Evolutionary conservation across 1,284 basidiomycete species (phyloP).

Genomic region (Irpex rosettiformis): DNA sequence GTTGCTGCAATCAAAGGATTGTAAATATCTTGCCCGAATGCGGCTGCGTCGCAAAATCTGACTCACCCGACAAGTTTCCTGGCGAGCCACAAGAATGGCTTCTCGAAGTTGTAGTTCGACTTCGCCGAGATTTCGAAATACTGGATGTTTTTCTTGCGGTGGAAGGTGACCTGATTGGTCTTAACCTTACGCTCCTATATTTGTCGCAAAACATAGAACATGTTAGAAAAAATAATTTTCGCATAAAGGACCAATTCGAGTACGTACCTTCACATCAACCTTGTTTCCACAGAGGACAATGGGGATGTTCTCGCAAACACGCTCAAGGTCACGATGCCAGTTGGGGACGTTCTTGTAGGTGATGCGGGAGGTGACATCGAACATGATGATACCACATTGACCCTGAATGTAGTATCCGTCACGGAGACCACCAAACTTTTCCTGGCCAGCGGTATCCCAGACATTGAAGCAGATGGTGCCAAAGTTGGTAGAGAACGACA

Average conservation of each 20-base stretch:
- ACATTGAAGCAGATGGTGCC: conserved; percentile 99
- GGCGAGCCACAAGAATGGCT: conserved; percentile 99
- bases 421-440: conserved; percentile 98
- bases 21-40: neutral
- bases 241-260: neutral
- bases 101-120: conserved; percentile 99
- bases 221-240: neutral
- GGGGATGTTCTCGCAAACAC: conserved; percentile 99
- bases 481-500: conserved; percentile 96
- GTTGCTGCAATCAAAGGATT: conserved; percentile 54
- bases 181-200: conserved; percentile 98
- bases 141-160: conserved; percentile 99
- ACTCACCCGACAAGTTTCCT: conserved; percentile 95
- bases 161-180: conserved; percentile 98
- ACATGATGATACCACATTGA: conserved; percentile 99
- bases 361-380: conserved; percentile 99
- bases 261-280: conserved; percentile 94
- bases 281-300: conserved; percentile 99
- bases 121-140: conserved; percentile 99
- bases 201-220: conserved; percentile 5
- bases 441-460: conserved; percentile 99
- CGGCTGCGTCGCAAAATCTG: too few relatives aligned
- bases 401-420: conserved; percentile 99
- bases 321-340: conserved; percentile 99
- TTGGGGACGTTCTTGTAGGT: conserved; percentile 99